These are phyloP conservation scores for Magnaporthiopsis poae DNA, from an alignment of 2,329 filamentous ascomycete species.

Conservation along the genomic window DNA sequence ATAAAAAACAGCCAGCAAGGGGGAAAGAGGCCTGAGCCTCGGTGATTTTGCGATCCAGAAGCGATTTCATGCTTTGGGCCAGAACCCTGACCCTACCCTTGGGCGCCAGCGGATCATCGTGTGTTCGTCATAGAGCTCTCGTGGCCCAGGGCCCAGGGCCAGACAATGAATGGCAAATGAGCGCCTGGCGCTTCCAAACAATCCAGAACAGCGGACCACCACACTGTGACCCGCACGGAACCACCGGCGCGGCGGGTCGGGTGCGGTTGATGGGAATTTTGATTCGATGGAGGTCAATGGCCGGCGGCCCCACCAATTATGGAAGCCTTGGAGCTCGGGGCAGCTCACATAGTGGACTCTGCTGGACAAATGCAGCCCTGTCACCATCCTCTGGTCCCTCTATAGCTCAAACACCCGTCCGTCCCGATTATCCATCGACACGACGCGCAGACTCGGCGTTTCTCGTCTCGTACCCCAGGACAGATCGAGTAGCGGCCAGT, in stretches of 20 bases:
- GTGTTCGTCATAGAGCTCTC: not conserved
- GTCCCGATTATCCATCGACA: not conserved
- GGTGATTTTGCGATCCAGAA: not conserved
- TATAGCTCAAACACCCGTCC: not conserved
- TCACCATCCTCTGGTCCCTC: not conserved
- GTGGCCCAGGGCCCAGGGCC: not conserved
- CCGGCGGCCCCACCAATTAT: too few relatives aligned
- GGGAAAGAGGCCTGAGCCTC: not conserved
- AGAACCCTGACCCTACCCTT: not conserved
- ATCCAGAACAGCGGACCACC: not conserved
- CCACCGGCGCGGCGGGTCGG: too few relatives aligned
- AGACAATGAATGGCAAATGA: not conserved
- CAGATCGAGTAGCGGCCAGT: conserved; percentile 2
- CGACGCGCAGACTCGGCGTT: not conserved
- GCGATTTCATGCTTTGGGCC: not conserved
- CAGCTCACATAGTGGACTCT: too few relatives aligned
- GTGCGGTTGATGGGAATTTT: too few relatives aligned
- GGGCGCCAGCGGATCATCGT: not conserved
- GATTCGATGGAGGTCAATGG: not conserved
- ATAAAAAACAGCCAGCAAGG: not conserved
- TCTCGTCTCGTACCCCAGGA: not conserved
- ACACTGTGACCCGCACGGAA: not conserved
- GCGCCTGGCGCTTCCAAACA: not conserved
- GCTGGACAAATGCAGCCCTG: too few relatives aligned
- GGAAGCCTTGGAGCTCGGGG: too few relatives aligned